Evolutionary conservation across 1,139 yeast species (phyloP).

Genomic region (Magnusiomyces sp.): DNA sequence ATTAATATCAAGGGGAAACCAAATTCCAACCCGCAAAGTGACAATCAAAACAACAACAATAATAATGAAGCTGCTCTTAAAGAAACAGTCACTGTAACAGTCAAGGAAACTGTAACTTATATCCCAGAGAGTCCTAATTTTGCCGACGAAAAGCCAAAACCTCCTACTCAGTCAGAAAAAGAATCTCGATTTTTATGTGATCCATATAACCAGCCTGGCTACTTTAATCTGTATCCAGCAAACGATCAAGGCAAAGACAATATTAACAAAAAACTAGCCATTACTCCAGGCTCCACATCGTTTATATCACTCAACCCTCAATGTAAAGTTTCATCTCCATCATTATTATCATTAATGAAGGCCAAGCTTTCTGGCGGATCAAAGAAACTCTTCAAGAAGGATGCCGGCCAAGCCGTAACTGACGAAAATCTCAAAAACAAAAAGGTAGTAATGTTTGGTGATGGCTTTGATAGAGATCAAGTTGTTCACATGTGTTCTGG

Average conservation of each 20-base stretch:
- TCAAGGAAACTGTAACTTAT: constrained; percentile 1
- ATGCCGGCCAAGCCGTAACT: neutral
- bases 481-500: constrained; percentile 13
- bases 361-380: neutral
- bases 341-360: constrained; percentile 8
- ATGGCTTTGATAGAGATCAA: constrained; percentile 15
- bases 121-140: neutral
- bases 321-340: constrained; percentile 14
- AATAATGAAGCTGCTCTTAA: neutral
- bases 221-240: too few species aligned
- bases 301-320: constrained; percentile 9
- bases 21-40: neutral
- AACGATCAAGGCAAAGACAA: too few species aligned
- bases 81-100: constrained; percentile 3
- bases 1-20: neutral
- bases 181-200: constrained; percentile 8
- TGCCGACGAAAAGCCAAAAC: too few species aligned
- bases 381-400: neutral
- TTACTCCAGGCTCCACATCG: constrained; percentile 3
- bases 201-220: constrained; percentile 14
- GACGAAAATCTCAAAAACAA: constrained; percentile 12
- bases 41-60: neutral
- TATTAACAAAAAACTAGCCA: too few species aligned
- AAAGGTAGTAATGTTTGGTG: constrained; percentile 16
- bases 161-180: neutral